These are phyloP conservation scores for Fragaria vesca DNA, from an alignment of 306 rosid species.

Conservation along the genomic window DNA sequence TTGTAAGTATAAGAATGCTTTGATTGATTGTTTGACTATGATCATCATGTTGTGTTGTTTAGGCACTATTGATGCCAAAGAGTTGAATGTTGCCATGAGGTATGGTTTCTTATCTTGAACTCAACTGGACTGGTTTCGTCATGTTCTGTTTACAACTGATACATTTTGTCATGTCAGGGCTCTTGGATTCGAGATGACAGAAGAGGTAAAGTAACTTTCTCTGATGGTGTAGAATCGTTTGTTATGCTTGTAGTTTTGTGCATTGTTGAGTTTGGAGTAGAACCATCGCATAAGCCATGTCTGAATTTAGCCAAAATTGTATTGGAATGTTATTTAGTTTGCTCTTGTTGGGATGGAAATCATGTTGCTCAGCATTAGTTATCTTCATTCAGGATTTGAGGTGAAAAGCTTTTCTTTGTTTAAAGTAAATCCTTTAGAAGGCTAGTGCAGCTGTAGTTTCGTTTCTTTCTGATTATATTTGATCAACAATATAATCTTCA, in stretches of 20 bases:
- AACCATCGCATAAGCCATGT: not conserved
- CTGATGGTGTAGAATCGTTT: not conserved
- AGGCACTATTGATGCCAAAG: slow-evolving; percentile 95
- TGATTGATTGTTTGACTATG: slow-evolving; percentile 16
- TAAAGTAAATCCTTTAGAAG: not conserved
- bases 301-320: not conserved
- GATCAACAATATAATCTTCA: not conserved
- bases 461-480: not conserved
- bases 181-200: slow-evolving; percentile 98
- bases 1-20: not conserved
- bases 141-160: not conserved
- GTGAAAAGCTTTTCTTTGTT: not conserved
- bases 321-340: not conserved
- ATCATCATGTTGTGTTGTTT: slow-evolving; percentile 21
- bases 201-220: slow-evolving; percentile 56
- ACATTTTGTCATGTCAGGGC: slow-evolving; percentile 66
- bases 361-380: not conserved
- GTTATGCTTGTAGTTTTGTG: not conserved
- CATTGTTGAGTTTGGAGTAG: slow-evolving; percentile 6
- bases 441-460: not conserved
- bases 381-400: not conserved
- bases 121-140: not conserved
- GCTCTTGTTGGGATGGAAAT: no score
- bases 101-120: slow-evolving; percentile 23
- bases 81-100: slow-evolving; percentile 98